Percentiles rank a stretch among this genome's conserved stretches.
phyloP scores from a whole-genome alignment of 2,329 filamentous ascomycete species.

The Calycina herbarum region DNA sequence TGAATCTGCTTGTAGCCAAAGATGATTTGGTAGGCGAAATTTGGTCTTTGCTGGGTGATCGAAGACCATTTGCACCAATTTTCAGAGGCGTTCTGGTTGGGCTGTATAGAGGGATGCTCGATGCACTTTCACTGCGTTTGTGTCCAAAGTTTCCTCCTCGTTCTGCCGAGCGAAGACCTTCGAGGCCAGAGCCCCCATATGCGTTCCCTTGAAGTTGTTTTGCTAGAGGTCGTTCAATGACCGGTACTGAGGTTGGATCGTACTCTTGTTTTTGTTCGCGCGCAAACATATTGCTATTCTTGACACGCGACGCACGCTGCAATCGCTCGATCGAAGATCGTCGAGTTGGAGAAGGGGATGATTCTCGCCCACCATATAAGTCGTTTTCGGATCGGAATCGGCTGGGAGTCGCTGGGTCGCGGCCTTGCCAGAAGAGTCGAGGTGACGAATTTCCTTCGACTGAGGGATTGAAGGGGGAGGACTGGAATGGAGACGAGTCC shows the following conservation, averaged over 20 bases:
- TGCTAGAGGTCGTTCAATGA: constrained; percentile 80
- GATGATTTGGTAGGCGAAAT: constrained; percentile 87
- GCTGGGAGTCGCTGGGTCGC: constrained; percentile 66
- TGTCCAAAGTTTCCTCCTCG: constrained; percentile 45
- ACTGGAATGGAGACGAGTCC: constrained; percentile 82
- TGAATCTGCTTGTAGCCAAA: constrained; percentile 67
- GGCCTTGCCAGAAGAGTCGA: constrained; percentile 85
- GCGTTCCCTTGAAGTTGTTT: constrained; percentile 71
- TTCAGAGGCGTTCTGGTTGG: constrained; percentile 42
- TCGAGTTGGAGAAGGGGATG: constrained; percentile 66
- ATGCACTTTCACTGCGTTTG: constrained; percentile 58
- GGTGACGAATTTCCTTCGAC: constrained; percentile 67
- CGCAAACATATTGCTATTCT: constrained; percentile 96
- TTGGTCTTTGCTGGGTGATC: constrained; percentile 67
- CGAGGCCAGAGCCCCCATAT: constrained; percentile 59
- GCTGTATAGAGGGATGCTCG: constrained; percentile 57
- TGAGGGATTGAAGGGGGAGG: constrained; percentile 65
- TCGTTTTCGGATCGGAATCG: constrained; percentile 70
- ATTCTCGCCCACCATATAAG: constrained; percentile 55
- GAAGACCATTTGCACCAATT: constrained; percentile 28
- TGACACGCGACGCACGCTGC: constrained; percentile 91
- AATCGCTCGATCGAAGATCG: constrained; percentile 93
- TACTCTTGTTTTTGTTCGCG: constrained; percentile 92
- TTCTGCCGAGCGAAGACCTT: constrained; percentile 53
- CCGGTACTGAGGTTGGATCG: constrained; percentile 74